Evolutionary conservation across 2,329 filamentous ascomycete genomes (phyloP).

Genomic region (Alternaria rosae): DNA sequence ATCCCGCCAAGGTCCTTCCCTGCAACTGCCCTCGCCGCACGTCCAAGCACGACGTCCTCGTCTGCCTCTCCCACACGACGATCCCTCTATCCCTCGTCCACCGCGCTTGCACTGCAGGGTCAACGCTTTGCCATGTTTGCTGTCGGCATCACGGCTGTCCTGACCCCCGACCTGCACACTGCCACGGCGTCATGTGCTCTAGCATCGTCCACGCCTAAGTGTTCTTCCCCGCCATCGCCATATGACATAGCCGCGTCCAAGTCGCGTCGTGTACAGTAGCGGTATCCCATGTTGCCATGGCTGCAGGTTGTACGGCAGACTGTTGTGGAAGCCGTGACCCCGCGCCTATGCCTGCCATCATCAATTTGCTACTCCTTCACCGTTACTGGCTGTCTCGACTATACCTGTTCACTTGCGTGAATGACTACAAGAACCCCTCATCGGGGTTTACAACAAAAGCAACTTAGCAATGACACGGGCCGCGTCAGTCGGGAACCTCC

Average conservation of each 20-base stretch:
- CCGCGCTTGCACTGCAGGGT: slow-evolving; percentile 1
- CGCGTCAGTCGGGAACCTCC: background rate
- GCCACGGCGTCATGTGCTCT: slow-evolving; percentile 6
- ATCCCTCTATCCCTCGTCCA: background rate
- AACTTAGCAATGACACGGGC: slow-evolving; percentile 1
- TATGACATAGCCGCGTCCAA: slow-evolving; percentile 2
- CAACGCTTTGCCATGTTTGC: background rate
- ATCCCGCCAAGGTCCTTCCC: slow-evolving; percentile 10
- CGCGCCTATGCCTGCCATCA: background rate
- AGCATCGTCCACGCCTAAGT: background rate
- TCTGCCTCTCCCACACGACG: background rate
- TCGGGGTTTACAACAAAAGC: slow-evolving; percentile 1
- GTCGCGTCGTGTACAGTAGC: slow-evolving; percentile 1
- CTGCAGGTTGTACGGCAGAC: background rate
- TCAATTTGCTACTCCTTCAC: background rate
- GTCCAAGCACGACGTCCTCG: slow-evolving; percentile 2
- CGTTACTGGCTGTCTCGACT: background rate
- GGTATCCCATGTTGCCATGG: background rate
- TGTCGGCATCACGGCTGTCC: slow-evolving; percentile 13
- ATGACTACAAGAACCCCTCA: background rate
- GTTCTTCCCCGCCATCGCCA: background rate
- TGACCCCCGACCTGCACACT: slow-evolving; percentile 5
- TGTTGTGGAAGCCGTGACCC: background rate
- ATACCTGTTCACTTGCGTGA: background rate
- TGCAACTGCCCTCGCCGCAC: background rate